Evolutionary conservation across 2,329 filamentous ascomycete genomes (phyloP), one percentile per base, ranked within the genome.

Genomic region (Scedosporium dehoogii): DNA sequence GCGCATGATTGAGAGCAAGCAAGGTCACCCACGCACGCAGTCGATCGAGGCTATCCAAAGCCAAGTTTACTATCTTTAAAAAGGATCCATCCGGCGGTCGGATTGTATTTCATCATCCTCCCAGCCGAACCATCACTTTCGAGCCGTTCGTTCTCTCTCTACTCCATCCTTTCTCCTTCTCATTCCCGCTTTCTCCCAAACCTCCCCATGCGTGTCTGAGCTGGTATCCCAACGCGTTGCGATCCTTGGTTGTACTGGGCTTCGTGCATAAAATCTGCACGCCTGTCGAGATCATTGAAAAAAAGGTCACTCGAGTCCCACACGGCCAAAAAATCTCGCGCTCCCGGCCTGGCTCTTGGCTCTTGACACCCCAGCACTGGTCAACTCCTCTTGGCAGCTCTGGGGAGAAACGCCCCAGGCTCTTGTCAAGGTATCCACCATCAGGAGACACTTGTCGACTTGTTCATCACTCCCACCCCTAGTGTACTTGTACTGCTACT

Each of bases 381-480:
- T 27, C 55, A 58, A 58, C 33, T 29, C 46, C 29, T 51, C 42
- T 38, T 51, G 58, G 42, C 27, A 51, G 27, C 27, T n/a, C 16
- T 9, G 59, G 48, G 44, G 23, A 59, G 21, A 42, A 53, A 38
- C 25, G 29, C 33, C 59, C 21, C 14, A 41, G 46, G 46, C 48
- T 7, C 29, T 44, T 44, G 27, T 51, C 33, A 18, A 46, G 41
- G 59, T 61, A 23, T 61, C 59, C 59, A 61, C 59, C 48, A 61
- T 61, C 59, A 61, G 46, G 59, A 61, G 59, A 42, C 59, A 29
- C 46, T 42, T 55, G 51, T 55, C 51, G 58, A 48, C 46, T 48
- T 33, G 46, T 55, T 61, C 46, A 12, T 29, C 29, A 25, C 44
- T 38, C 38, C 46, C 59, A 55, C 27, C 18, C 48, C 48, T 44